A percentile compares a stretch with the other conserved stretches of the same genome.
phyloP scores from a whole-genome alignment of 345 rosid species.

The Nasturtium officinale region DNA sequence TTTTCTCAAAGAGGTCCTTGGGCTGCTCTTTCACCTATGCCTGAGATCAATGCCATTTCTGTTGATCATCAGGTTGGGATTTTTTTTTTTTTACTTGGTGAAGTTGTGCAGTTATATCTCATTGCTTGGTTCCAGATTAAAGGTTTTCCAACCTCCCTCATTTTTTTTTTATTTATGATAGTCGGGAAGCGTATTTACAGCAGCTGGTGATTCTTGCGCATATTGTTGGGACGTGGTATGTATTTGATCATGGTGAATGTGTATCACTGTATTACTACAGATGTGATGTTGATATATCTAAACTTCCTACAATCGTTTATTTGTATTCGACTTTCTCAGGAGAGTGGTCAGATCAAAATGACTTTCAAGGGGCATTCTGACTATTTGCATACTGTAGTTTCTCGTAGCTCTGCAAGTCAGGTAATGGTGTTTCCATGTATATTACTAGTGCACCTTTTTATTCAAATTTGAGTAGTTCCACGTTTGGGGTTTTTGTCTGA shows the following conservation, averaged over 20 bases:
- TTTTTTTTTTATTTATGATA: conserved; percentile 41
- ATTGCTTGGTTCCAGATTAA: conserved; percentile 9
- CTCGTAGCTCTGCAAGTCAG: conserved; percentile 75
- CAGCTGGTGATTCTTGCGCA: conserved; percentile 91
- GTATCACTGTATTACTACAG: background rate
- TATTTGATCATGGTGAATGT: conserved; percentile 43
- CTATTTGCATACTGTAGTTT: conserved; percentile 81
- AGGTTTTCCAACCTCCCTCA: background rate
- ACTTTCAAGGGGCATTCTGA: conserved; percentile 86
- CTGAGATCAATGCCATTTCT: conserved; percentile 85
- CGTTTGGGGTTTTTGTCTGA: conserved; percentile 12
- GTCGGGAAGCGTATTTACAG: conserved; percentile 81
- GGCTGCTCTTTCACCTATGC: conserved; percentile 92
- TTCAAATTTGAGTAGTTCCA: conserved; percentile 1
- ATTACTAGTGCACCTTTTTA: background rate
- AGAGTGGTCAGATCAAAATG: conserved; percentile 71
- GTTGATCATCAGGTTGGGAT: conserved; percentile 64
- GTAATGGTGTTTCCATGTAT: conserved; percentile 42
- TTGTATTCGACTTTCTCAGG: conserved; percentile 56
- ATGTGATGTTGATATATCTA: background rate
- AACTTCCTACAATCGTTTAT: background rate
- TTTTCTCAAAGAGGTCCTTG: conserved; percentile 79
- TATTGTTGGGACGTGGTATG: conserved; percentile 99
- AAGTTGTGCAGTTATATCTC: background rate
- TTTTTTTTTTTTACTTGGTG: conserved; percentile 15